phyloP scores from a whole-genome alignment of 441 rosid genomes.

The Gossypium lobatum region DNA sequence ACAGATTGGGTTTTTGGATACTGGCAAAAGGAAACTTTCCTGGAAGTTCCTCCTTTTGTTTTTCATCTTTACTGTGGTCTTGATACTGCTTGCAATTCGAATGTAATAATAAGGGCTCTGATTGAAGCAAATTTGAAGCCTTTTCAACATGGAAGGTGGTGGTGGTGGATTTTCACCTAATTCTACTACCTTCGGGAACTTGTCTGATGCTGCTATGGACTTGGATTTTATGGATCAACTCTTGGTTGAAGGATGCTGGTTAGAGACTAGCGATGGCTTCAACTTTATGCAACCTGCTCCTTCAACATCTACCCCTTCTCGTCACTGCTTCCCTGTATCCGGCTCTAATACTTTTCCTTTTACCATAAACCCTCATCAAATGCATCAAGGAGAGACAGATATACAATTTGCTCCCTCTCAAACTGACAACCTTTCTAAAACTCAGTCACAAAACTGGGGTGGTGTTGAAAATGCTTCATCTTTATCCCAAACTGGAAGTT shows the following conservation, averaged over 20 bases:
- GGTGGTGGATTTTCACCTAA: conserved; percentile 32
- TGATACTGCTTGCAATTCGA: conserved; percentile 33
- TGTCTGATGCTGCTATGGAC: conserved; percentile 51
- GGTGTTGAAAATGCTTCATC: conserved; percentile 25
- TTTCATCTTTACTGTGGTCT: conserved; percentile 52
- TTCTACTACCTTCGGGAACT: conserved; percentile 27
- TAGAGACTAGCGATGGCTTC: conserved; percentile 50
- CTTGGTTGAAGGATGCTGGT: conserved; percentile 80
- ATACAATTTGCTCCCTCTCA: conserved; percentile 19
- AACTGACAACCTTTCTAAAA: conserved; percentile 24
- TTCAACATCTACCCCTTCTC: conserved; percentile 21
- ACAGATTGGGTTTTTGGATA: conserved; percentile 48
- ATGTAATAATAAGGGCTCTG: conserved; percentile 24
- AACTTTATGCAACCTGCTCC: conserved; percentile 34
- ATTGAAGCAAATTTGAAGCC: conserved; percentile 24
- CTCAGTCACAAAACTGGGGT: conserved; percentile 25
- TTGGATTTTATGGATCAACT: conserved; percentile 90
- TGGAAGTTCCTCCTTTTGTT: conserved; percentile 65
- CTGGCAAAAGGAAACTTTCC: conserved; percentile 46
- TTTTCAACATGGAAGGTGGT: conserved; percentile 47
- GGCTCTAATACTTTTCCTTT: conserved; percentile 24
- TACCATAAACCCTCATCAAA: conserved; percentile 21
- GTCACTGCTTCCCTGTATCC: conserved; percentile 24
- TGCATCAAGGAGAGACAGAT: conserved; percentile 28
- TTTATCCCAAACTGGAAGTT: conserved; percentile 27